Evolutionary conservation across 768 basidiomycete species (phyloP).

Genomic region (Dioszegia crocea): DNA sequence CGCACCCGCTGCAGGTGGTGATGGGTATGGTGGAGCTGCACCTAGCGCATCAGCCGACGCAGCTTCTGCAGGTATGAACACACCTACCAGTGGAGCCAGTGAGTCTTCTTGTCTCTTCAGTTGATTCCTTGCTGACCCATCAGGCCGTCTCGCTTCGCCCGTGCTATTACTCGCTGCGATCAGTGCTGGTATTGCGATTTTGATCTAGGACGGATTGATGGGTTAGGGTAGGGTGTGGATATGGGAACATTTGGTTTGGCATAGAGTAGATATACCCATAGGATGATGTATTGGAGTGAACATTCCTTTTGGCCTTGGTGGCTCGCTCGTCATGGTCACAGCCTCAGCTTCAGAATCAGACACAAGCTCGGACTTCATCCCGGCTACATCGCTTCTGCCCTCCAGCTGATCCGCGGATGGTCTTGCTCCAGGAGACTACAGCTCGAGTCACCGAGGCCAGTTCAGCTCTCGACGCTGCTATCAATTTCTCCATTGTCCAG

Average conservation of each 20-base stretch:
- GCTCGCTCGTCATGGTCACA: too few relatives aligned
- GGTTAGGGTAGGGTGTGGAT: background rate
- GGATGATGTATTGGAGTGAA: background rate
- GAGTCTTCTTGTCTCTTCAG: background rate
- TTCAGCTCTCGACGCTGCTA: background rate
- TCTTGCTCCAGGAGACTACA: too few relatives aligned
- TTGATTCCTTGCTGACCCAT: background rate
- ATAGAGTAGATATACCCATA: conserved; percentile 3
- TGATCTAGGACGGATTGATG: conserved; percentile 5
- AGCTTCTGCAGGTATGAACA: conserved; percentile 3
- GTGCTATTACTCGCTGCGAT: background rate
- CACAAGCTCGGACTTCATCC: too few relatives aligned
- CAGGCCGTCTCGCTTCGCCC: background rate
- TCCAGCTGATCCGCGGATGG: too few relatives aligned
- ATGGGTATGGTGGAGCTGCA: background rate
- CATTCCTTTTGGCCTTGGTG: too few relatives aligned
- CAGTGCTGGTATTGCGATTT: background rate
- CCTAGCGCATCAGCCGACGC: background rate
- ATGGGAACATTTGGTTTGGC: background rate
- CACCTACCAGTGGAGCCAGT: conserved; percentile 17
- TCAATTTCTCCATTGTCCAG: too few relatives aligned
- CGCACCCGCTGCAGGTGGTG: background rate
- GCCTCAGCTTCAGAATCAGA: too few relatives aligned
- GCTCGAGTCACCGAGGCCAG: too few relatives aligned
- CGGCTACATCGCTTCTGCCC: too few relatives aligned